These are phyloP conservation scores for Chalara sp. DNA, from an alignment of 2,329 filamentous ascomycete species.

Conservation along the genomic window DNA sequence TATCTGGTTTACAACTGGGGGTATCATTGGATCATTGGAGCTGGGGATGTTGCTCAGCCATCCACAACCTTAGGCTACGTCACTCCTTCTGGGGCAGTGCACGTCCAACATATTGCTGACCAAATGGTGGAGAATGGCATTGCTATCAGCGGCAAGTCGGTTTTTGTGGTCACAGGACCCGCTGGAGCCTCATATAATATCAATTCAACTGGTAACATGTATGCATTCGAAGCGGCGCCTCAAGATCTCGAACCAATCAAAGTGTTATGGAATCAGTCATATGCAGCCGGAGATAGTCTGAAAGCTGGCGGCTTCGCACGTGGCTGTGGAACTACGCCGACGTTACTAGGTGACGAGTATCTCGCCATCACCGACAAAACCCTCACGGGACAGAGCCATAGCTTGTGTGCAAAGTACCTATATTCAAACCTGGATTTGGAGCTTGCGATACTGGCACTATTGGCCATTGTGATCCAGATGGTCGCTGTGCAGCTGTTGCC, in stretches of 20 bases:
- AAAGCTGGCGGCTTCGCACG: constrained; percentile 1
- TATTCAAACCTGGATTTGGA: background rate
- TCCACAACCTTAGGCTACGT: background rate
- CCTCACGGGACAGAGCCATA: background rate
- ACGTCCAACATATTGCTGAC: constrained; percentile 2
- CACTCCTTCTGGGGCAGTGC: background rate
- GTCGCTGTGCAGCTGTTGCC: background rate
- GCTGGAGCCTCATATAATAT: background rate
- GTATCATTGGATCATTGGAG: background rate
- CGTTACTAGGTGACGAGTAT: background rate
- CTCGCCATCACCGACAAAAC: background rate
- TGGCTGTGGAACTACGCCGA: constrained; percentile 1
- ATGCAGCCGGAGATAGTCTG: background rate
- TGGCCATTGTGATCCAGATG: background rate
- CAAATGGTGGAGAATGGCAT: constrained; percentile 14
- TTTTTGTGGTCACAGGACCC: constrained; percentile 11
- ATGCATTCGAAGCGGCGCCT: background rate
- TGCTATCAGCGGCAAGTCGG: constrained; percentile 9
- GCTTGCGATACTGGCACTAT: background rate
- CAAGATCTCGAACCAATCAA: background rate
- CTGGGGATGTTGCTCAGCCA: background rate
- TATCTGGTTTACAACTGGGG: constrained; percentile 2
- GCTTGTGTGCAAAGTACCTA: background rate
- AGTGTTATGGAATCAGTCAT: background rate
- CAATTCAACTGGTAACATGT: constrained; percentile 7